Base-by-base conservation (phyloP, 2,329 filamentous ascomycete species). In the Aureobasidium musti region DNA sequence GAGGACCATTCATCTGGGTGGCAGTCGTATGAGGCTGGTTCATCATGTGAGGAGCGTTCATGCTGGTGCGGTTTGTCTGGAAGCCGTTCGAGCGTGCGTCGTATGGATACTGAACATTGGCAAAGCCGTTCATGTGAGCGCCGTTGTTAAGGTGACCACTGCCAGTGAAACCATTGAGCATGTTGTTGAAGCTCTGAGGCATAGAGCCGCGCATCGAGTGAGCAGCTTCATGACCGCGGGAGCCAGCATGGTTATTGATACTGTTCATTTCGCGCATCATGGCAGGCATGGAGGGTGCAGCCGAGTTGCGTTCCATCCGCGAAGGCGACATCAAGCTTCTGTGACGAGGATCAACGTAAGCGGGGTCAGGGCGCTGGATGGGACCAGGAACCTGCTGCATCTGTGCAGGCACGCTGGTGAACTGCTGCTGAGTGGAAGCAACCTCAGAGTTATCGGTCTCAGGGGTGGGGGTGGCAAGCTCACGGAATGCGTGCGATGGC, bases 401-500 rank as follows among this genome's bases (percentile, higher is more conserved):
- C 26, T 52, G 49, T n/a, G n/a, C 30, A 5, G 26, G 35, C 13
- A 57, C 21, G 35, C n/a, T 23, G 21, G 21, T 4, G 23, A 35
- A 37, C 37, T 59, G 39, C 54, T 45, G 54, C 26, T 43, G 23
- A 39, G 28, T 5, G 1, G 50, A n/a, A 43, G 33, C 52, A 30
- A 10, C 2, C 37, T 56, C n/a, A 21, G 56, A 7, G 39, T n/a
- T 14, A 8, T 33, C 17, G 14, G 41, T 13, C 49, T 47, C 41
- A 30, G 41, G 41, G 10, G 26, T 21, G 8, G 63, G 23, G 6
- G 47, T 50, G 5, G 50, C 56, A 43, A 56, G 54, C 50, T 30
- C 50, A 33, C 37, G 49, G 35, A 61, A 59, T 3, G 50, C 54
- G n/a, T 56, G 41, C 8, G 39, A 65, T 11, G 35, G 7, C 30